Conservation (phyloP, 768 basidiomycete genomes). For the Fomitopsis pulvina region DNA sequence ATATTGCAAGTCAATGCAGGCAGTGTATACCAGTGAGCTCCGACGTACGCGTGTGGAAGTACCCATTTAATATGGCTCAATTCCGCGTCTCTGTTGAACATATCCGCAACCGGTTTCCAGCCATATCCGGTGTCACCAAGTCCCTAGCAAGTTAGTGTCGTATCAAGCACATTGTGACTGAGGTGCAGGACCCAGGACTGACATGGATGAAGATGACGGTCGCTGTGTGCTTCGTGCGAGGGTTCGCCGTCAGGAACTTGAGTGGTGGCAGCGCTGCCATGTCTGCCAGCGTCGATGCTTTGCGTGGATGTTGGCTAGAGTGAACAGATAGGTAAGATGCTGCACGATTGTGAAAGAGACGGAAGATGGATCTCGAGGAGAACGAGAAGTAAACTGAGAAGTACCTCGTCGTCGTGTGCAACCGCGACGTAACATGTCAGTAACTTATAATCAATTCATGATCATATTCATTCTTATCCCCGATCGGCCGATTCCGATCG, state of each 20-base stretch:
- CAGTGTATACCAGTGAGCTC: constrained; percentile 7
- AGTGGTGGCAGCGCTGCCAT: constrained; percentile 27
- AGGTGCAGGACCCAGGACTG: constrained; percentile 21
- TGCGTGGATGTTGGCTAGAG: not conserved
- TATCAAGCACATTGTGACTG: not conserved
- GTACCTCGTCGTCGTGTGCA: no score
- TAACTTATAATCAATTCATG: no score
- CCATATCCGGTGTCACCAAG: constrained; percentile 71
- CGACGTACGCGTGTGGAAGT: constrained; percentile 70
- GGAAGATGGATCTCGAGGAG: no score
- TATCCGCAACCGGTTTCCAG: constrained; percentile 70
- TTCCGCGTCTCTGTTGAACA: constrained; percentile 46
- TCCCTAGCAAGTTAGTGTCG: constrained; percentile 41
- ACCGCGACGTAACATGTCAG: no score
- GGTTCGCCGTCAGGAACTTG: constrained; percentile 46
- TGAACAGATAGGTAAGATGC: not conserved
- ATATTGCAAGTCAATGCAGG: not conserved
- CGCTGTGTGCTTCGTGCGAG: constrained; percentile 65
- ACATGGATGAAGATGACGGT: constrained; percentile 91
- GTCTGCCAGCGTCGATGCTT: not conserved
- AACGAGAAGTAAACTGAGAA: no score
- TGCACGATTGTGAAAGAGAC: not conserved
- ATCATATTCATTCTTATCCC: no score
- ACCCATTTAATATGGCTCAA: constrained; percentile 85
- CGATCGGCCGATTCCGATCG: no score